Percentiles rank a stretch among this genome's conserved stretches.
phyloP scores from a whole-genome alignment of 805 yeast species.

The Metschnikowia kofuensis region DNA sequence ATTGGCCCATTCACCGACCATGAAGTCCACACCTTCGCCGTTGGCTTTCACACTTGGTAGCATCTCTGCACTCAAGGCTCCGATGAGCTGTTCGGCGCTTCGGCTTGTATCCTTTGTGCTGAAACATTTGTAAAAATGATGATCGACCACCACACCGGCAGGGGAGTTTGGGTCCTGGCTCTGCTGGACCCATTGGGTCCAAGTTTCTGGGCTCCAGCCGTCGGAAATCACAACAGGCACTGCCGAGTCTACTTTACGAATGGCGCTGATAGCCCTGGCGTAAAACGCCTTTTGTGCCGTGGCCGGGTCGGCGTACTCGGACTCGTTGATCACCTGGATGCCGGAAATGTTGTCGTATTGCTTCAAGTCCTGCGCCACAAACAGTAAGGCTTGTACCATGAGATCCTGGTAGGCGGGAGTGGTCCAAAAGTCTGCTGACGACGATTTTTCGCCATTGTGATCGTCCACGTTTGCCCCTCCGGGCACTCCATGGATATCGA shows the following conservation, averaged over 20 bases:
- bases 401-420: slow-evolving; percentile 37
- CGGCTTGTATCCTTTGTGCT: slow-evolving; percentile 68
- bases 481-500: slow-evolving; percentile 88
- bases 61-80: slow-evolving; percentile 50
- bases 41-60: slow-evolving; percentile 46
- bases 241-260: slow-evolving; percentile 51
- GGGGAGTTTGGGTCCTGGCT: slow-evolving; percentile 28
- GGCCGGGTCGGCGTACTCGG: slow-evolving; percentile 58
- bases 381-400: slow-evolving; percentile 52
- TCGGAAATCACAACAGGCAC: slow-evolving; percentile 83
- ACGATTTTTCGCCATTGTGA: slow-evolving; percentile 71
- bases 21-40: slow-evolving; percentile 55
- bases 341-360: slow-evolving; percentile 70
- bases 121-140: slow-evolving; percentile 84
- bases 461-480: slow-evolving; percentile 87
- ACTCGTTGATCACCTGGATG: slow-evolving; percentile 82
- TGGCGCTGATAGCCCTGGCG: slow-evolving; percentile 55
- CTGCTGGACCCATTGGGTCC: slow-evolving; percentile 62
- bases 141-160: slow-evolving; percentile 70
- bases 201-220: slow-evolving; percentile 87
- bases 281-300: slow-evolving; percentile 59
- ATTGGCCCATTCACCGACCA: slow-evolving; percentile 90
- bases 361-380: slow-evolving; percentile 58
- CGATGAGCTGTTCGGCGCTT: slow-evolving; percentile 59
- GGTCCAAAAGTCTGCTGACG: slow-evolving; percentile 64